A percentile compares a stretch with the other conserved stretches of the same genome.
Conservation (phyloP, 2,329 filamentous ascomycete genomes). For the Exophiala sp. region DNA sequence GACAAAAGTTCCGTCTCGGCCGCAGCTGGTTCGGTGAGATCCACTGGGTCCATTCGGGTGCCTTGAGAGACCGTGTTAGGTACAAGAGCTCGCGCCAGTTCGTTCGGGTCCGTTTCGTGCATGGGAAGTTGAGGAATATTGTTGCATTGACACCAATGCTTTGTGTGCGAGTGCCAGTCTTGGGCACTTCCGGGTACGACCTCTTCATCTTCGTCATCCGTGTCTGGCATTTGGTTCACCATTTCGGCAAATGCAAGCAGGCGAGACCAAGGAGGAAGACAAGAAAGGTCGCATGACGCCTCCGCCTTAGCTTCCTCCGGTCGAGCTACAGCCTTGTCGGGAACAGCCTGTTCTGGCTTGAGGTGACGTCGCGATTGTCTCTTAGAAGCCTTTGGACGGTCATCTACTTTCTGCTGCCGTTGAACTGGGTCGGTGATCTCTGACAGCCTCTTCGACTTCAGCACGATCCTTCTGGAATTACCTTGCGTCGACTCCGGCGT, state of each 20-base stretch:
- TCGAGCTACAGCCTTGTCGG: not conserved
- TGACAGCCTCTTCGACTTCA: conserved; percentile 10
- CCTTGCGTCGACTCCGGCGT: not conserved
- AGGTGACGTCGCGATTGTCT: not conserved
- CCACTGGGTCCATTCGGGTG: conserved; percentile 7
- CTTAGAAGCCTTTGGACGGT: not conserved
- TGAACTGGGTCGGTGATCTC: not conserved
- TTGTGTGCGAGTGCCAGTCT: conserved; percentile 15
- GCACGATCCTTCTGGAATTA: conserved; percentile 15
- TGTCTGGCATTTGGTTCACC: conserved; percentile 17
- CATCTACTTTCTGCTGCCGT: not conserved
- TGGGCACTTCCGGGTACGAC: conserved; percentile 14
- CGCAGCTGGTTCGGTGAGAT: conserved; percentile 4
- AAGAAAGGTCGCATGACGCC: conserved; percentile 16
- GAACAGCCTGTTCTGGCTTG: not conserved
- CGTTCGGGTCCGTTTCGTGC: conserved; percentile 8
- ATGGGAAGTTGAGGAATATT: not conserved
- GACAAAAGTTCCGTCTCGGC: conserved; percentile 14
- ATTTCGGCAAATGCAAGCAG: conserved; percentile 23
- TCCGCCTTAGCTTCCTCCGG: not conserved
- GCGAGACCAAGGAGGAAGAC: conserved; percentile 15
- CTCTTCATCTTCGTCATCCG: conserved; percentile 17
- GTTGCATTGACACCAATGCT: conserved; percentile 14
- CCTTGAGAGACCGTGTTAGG: conserved; percentile 17
- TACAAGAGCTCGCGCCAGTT: conserved; percentile 18